Base-by-base conservation (phyloP, 192 early-diverging fungal species). In the Pilaira anomala region DNA sequence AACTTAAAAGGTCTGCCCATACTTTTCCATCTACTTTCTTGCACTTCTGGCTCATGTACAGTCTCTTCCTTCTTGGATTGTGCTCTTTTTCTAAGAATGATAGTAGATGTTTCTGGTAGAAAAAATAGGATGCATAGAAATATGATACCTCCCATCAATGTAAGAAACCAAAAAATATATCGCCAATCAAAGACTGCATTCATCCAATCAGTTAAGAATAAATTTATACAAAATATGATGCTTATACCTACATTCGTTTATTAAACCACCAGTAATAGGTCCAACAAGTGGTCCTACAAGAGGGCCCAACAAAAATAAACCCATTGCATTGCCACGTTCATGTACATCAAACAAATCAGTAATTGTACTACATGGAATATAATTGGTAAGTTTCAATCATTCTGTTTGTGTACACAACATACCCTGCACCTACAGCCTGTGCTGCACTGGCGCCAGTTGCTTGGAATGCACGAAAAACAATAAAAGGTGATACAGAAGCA, bases 111-210 rank as follows among this genome's bases (percentile, higher is more conserved):
- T 52, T 89, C 87, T 16, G 87, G 87, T 52, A 86, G 30, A 22
- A 82, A 78, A 65, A 86, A 80, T n/a, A 79, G 42, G 6, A 78
- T 77, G 7, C 80, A 44, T 7, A 83, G 46, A 40, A 80, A 46
- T 53, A 85, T 71, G 8, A 80, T 22, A 5, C 79, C 80, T 41
- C 78, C 78, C 67, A 83, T 69, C 21, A 76, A 78, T 0, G 77
- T 46, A 24, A 86, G 67, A 13, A 80, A 42, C 84, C 86, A 87
- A 60, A 88, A 88, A 39, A 83, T 74, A 53, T 50, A 71, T 19
- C 66, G 52, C 72, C 75, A 80, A 4, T 56, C 45, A 6, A 71
- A 13, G 40, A 49, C 68, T 69, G 29, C 19, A 13, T 7, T 26
- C n/a, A 22, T 3, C 42, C 24, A 40, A n/a, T 1, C 16, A 39